Evolutionary conservation across 352 stramenopile genomes (phyloP), one percentile per base, ranked within the genome.

Genomic region (Thalassiosira ordinaria): DNA sequence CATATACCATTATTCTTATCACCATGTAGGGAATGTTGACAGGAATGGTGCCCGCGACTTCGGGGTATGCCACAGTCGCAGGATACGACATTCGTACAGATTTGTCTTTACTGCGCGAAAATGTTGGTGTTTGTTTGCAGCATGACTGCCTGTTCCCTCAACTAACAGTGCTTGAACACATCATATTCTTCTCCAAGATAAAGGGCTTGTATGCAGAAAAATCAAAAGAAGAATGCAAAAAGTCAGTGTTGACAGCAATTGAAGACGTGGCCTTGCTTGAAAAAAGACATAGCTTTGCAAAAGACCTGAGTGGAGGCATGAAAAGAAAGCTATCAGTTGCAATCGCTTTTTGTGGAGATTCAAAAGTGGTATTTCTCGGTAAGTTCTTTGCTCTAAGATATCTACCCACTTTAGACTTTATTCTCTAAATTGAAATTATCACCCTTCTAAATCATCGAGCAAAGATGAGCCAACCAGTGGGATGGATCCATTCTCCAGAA

Each of bases 301-400:
- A 91, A 51, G 86, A 94, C 67, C 69, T 94, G 71, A 75, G 63
- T 74, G 83, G 90, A 57, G 78, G 90, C 52, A 91, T 94, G 93
- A 99, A 99, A 84, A 92, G 97, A 49, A 99, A 99, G 75, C 84
- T 99, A 5, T 96, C 84, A 66, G 90, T 99, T 27, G 97, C 96
- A 9, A 96, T 99, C 33, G 95, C 96, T 1, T 96, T 99, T 65
- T 95, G 98, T 67, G 97, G 97, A 18, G 95, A 97, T 72, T 94
- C 89, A 63, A 96, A 96, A 47, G 78, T 84, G 22, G 73, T 89
- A 1, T 78, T 89, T 60, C 67, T 88, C 62, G 77, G 64, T 22
- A 71, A 59, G 64, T 11, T 8, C n/a, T 16, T 68, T 57, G 41
- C 26, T 46, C n/a, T 67, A 52, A 46, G n/a, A 16, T 53, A 16